Percentiles rank a stretch among this genome's conserved stretches.
These are phyloP conservation scores for Polytrichum formosum DNA, from an alignment of 225 moss, liverwort and hornwort species.

Conservation along the genomic window DNA sequence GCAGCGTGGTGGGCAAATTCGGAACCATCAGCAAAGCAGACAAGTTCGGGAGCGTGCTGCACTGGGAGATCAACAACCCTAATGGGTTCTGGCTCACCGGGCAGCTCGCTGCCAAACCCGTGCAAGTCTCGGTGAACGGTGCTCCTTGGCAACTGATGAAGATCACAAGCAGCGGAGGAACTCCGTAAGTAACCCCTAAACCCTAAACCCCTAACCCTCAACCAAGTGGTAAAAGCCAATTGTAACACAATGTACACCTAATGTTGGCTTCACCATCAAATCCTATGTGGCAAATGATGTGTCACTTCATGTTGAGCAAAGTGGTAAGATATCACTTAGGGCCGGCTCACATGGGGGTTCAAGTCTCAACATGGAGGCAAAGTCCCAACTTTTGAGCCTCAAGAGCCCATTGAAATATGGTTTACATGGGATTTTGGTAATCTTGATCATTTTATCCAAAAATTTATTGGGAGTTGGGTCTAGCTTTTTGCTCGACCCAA, in stretches of 20 bases:
- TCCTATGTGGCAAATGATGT: neutral
- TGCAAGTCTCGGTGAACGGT: neutral
- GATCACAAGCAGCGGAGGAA: slow-evolving; percentile 16
- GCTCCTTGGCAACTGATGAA: slow-evolving; percentile 6
- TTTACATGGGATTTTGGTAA: too few species aligned
- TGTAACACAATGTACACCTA: too few species aligned
- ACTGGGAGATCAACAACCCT: slow-evolving; percentile 16
- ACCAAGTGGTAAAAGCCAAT: too few species aligned
- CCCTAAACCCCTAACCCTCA: neutral
- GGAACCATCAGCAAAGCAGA: slow-evolving; percentile 1
- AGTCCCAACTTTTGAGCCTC: too few species aligned
- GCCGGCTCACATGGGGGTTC: too few species aligned
- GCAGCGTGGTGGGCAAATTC: slow-evolving; percentile 6
- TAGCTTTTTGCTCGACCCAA: too few species aligned
- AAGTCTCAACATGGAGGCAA: too few species aligned
- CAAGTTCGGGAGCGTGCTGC: slow-evolving; percentile 7
- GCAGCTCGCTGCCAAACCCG: neutral
- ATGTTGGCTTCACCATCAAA: too few species aligned
- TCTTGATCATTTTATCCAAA: too few species aligned
- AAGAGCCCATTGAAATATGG: too few species aligned
- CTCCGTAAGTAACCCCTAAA: slow-evolving; percentile 1
- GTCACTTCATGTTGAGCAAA: neutral
- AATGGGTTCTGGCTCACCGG: slow-evolving; percentile 20
- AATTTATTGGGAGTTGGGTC: too few species aligned
- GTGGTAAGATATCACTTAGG: too few species aligned